Conservation (phyloP, 2,329 filamentous ascomycete genomes). For the Clarireedia monteithiana region DNA sequence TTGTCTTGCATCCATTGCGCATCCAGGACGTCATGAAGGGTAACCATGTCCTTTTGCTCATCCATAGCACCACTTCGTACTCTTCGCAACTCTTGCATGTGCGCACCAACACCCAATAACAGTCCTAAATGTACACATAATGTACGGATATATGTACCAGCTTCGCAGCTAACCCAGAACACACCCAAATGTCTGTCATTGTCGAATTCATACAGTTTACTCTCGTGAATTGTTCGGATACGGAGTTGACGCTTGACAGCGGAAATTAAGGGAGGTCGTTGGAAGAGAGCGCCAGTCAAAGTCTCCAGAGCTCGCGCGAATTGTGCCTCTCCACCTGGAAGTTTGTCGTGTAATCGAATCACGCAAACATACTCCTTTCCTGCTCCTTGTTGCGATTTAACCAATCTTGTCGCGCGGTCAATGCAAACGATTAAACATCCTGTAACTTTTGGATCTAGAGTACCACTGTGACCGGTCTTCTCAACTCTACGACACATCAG, state of each 20-base stretch:
- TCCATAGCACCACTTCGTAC: conserved; percentile 93
- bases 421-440: conserved; percentile 93
- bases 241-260: conserved; percentile 98
- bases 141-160: conserved; percentile 96
- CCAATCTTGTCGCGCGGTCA: conserved; percentile 91
- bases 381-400: conserved; percentile 97
- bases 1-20: conserved; percentile 97
- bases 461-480: conserved; percentile 97
- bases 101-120: conserved; percentile 72
- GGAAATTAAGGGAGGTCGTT: conserved; percentile 92
- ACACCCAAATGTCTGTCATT: conserved; percentile 95
- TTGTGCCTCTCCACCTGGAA: conserved; percentile 87
- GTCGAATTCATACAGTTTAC: conserved; percentile 95
- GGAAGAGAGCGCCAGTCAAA: conserved; percentile 92
- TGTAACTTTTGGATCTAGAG: conserved; percentile 96
- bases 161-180: conserved; percentile 99
- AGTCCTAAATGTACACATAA: conserved; percentile 88
- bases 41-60: conserved; percentile 82
- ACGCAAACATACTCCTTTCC: conserved; percentile 99
- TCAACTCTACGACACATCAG: conserved; percentile 54
- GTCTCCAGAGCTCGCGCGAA: conserved; percentile 92
- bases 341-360: conserved; percentile 88
- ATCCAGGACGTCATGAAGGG: conserved; percentile 89
- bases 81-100: conserved; percentile 97
- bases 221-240: conserved; percentile 96